Evolutionary conservation across 257 asterid species (phyloP).

Genomic region (Forsythia viridissima): DNA sequence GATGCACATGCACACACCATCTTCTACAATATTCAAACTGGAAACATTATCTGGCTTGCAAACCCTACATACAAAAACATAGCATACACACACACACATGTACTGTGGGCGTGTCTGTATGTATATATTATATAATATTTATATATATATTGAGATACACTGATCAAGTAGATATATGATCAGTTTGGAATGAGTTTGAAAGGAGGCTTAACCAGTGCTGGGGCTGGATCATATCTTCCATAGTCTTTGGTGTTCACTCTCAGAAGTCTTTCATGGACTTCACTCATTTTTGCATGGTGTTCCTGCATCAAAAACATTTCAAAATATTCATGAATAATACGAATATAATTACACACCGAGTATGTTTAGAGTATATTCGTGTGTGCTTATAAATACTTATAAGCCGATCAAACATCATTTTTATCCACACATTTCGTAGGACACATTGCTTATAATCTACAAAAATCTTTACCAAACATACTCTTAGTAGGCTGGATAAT

Average conservation of each 20-base stretch:
- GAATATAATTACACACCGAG: not conserved
- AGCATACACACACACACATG: not conserved
- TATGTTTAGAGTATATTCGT: no score
- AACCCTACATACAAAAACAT: not conserved
- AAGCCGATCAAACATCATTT: no score
- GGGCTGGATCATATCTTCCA: conserved; percentile 54
- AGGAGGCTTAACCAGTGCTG: conserved; percentile 49
- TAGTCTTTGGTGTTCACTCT: conserved; percentile 49
- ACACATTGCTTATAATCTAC: no score
- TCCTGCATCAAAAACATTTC: not conserved
- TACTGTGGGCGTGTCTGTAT: not conserved
- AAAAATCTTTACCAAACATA: no score
- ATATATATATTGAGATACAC: not conserved
- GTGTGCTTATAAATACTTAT: no score
- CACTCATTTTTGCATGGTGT: conserved; percentile 15
- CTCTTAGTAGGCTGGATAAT: no score
- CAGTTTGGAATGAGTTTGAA: conserved; percentile 54
- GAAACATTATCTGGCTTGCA: not conserved
- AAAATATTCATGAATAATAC: not conserved
- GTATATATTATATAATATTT: not conserved
- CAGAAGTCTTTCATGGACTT: conserved; percentile 45
- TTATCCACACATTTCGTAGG: no score
- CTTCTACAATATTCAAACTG: not conserved
- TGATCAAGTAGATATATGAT: conserved; percentile 3
- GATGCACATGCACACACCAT: not conserved